Conservation (phyloP, 768 basidiomycete species). For the Hygrocybe coccinea region DNA sequence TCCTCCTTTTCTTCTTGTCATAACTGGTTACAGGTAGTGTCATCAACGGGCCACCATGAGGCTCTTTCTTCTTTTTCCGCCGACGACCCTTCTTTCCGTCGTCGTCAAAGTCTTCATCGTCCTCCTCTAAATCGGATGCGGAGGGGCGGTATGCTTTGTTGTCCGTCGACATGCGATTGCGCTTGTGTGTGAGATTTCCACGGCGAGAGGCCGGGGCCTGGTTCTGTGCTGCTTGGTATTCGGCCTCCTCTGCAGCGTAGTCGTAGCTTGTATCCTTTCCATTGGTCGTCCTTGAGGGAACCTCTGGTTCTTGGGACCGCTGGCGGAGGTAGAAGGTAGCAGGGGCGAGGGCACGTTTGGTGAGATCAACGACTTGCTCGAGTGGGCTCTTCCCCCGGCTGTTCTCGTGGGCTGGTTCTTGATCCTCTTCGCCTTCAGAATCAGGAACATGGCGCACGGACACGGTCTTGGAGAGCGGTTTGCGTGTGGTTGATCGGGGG, state of each 20-base stretch:
- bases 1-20: conserved; percentile 58
- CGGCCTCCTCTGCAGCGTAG: conserved; percentile 71
- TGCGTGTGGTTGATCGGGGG: conserved; percentile 28
- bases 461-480: conserved; percentile 50
- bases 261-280: conserved; percentile 59
- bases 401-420: conserved; percentile 25
- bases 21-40: conserved; percentile 64
- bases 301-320: conserved; percentile 54
- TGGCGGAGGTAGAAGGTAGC: conserved; percentile 65
- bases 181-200: conserved; percentile 36
- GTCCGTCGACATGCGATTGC: conserved; percentile 65
- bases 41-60: conserved; percentile 52
- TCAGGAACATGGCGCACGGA: conserved; percentile 62
- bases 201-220: conserved; percentile 18
- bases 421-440: conserved; percentile 56
- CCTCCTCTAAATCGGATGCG: conserved; percentile 56
- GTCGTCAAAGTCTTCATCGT: conserved; percentile 54
- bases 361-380: conserved; percentile 52
- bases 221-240: conserved; percentile 44
- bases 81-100: conserved; percentile 51
- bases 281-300: conserved; percentile 31
- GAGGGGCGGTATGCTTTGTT: conserved; percentile 79
- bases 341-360: conserved; percentile 47
- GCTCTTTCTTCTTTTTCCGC: conserved; percentile 51
- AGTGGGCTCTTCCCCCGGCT: conserved; percentile 68